phyloP scores from a whole-genome alignment of 176 grass and related monocot genomes.

The Juncus effusus region DNA sequence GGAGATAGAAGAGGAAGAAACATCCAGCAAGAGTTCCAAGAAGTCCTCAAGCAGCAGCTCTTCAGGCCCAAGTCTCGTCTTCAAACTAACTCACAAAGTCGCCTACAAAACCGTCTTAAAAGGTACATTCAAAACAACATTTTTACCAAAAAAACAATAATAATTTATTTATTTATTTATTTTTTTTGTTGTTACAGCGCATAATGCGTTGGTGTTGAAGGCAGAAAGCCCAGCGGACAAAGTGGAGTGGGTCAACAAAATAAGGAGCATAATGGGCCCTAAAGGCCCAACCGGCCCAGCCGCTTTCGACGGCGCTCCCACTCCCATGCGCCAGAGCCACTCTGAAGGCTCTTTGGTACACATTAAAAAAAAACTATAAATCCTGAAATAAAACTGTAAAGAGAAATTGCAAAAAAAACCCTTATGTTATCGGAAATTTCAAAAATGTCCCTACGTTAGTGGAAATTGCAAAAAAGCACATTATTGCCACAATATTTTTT shows the following conservation, averaged over 20 bases:
- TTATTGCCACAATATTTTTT: too few species aligned
- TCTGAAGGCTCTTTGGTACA: slow-evolving; percentile 81
- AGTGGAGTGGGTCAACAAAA: slow-evolving; percentile 90
- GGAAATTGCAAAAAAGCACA: too few species aligned
- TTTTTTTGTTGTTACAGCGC: slow-evolving; percentile 38
- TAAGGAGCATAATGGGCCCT: slow-evolving; percentile 67
- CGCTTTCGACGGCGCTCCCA: slow-evolving; percentile 58
- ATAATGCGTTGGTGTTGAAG: slow-evolving; percentile 83
- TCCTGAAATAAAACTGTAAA: not conserved
- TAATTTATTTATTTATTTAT: slow-evolving; percentile 1
- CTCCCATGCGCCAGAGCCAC: slow-evolving; percentile 61
- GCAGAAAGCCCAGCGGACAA: slow-evolving; percentile 86
- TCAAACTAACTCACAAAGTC: slow-evolving; percentile 90
- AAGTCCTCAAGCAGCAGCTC: slow-evolving; percentile 70
- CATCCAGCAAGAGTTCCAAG: slow-evolving; percentile 70
- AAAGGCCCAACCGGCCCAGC: slow-evolving; percentile 55
- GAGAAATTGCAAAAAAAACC: not conserved
- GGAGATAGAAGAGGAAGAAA: slow-evolving; percentile 89
- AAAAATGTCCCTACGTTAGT: too few species aligned
- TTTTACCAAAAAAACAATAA: not conserved
- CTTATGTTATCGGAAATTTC: too few species aligned
- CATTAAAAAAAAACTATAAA: slow-evolving; percentile 22
- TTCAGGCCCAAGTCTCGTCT: slow-evolving; percentile 65
- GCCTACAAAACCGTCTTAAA: slow-evolving; percentile 97
- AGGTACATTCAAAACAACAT: slow-evolving; percentile 36